phyloP scores from a whole-genome alignment of 164 flowering plant genomes.

The Stephania yunnanensis region DNA sequence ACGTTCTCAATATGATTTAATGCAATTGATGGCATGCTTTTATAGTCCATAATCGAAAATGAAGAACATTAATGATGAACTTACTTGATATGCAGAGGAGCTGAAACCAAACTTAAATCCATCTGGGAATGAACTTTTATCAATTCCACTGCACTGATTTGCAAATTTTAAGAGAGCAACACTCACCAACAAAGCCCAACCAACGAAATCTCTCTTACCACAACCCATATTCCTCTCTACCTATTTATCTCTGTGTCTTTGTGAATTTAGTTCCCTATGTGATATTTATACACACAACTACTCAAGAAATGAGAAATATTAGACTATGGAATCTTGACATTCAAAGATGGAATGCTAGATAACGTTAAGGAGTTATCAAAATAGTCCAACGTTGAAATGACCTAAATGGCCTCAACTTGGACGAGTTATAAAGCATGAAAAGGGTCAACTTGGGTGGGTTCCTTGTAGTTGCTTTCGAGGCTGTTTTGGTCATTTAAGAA shows the following conservation, averaged over 20 bases:
- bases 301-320: neutral
- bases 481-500: neutral
- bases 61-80: neutral
- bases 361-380: neutral
- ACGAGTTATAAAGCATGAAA: neutral
- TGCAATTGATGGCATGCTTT: too few relatives aligned
- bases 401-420: neutral
- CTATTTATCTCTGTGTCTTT: neutral
- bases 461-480: neutral
- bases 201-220: neutral
- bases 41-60: neutral
- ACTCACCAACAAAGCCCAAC: neutral
- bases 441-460: neutral
- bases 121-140: constrained; percentile 19
- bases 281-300: neutral
- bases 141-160: constrained; percentile 8
- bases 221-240: constrained; percentile 9
- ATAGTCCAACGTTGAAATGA: neutral
- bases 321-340: neutral
- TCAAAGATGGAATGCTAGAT: neutral
- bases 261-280: neutral
- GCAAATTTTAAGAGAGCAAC: neutral
- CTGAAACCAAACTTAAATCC: constrained; percentile 25
- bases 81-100: constrained; percentile 28
- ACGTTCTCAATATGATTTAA: too few relatives aligned